Percentiles rank a stretch among this genome's conserved stretches.
Evolutionary conservation across 2,329 filamentous ascomycete species (phyloP).

Genomic region (Amauroascus niger): DNA sequence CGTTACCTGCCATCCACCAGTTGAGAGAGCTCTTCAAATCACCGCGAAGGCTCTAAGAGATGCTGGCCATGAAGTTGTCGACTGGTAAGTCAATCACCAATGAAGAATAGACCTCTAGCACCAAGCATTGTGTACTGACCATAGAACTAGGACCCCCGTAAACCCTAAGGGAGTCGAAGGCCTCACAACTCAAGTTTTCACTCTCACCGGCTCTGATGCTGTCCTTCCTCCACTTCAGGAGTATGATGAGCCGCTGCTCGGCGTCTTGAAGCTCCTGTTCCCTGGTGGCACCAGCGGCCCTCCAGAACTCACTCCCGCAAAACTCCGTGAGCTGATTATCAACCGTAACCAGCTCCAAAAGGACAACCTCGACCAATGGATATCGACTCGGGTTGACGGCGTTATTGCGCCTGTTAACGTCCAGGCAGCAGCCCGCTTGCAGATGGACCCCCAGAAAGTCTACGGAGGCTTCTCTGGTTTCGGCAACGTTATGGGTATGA

Average conservation of each 20-base stretch:
- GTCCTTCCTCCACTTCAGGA: conserved; percentile 20
- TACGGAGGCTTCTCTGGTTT: conserved; percentile 23
- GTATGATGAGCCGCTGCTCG: conserved; percentile 21
- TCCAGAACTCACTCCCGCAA: conserved; percentile 18
- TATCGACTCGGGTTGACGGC: conserved; percentile 13
- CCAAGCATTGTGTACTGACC: not conserved
- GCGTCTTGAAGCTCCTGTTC: conserved; percentile 12
- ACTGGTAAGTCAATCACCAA: conserved; percentile 1
- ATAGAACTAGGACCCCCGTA: not conserved
- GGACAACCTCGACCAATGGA: conserved; percentile 16
- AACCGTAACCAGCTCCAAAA: conserved; percentile 20
- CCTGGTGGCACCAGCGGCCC: not conserved
- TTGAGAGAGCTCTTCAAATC: conserved; percentile 45
- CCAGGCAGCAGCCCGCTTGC: conserved; percentile 13
- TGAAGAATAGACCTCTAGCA: not conserved
- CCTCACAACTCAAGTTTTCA: conserved; percentile 5
- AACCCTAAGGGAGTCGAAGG: not conserved
- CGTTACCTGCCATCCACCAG: conserved; percentile 48
- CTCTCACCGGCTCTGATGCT: conserved; percentile 21
- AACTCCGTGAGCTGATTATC: conserved; percentile 24
- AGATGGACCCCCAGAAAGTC: conserved; percentile 17
- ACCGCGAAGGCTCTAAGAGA: conserved; percentile 41
- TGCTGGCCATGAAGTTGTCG: conserved; percentile 42
- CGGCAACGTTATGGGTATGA: conserved; percentile 18
- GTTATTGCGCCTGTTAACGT: conserved; percentile 12